These are phyloP conservation scores for Thuidium tamariscinum DNA, from an alignment of 225 moss, liverwort and hornwort genomes.

Conservation along the genomic window DNA sequence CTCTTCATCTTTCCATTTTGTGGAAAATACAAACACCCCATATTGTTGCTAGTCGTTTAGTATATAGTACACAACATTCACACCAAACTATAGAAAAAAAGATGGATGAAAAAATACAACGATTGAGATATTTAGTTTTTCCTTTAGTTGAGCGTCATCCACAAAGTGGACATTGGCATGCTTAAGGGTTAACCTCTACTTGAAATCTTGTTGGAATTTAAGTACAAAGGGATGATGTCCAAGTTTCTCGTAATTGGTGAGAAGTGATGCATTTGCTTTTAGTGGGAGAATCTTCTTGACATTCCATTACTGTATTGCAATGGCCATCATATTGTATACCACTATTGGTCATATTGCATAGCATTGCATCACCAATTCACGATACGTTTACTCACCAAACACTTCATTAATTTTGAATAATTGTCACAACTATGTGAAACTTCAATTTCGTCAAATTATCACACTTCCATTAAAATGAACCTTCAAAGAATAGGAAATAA, in stretches of 20 bases:
- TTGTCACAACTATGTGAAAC: not conserved
- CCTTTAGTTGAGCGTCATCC: too few species aligned
- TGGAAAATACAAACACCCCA: too few species aligned
- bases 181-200: too few species aligned
- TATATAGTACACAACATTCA: too few species aligned
- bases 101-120: too few species aligned
- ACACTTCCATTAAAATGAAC: not conserved
- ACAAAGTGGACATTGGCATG: too few species aligned
- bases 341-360: accelerated
- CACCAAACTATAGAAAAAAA: too few species aligned
- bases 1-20: too few species aligned
- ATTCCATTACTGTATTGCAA: accelerated
- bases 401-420: not conserved
- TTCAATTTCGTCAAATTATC: not conserved
- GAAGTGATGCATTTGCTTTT: accelerated
- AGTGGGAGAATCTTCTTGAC: not conserved
- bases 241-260: not conserved
- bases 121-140: too few species aligned
- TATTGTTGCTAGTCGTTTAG: too few species aligned
- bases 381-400: not conserved
- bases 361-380: not conserved
- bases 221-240: not conserved
- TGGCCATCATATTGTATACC: not conserved
- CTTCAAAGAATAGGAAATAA: not conserved
- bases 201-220: not conserved